Percentiles rank a stretch among this genome's conserved stretches.
These are phyloP conservation scores for Paramarasmius palmivorus DNA, from an alignment of 1,284 basidiomycete genomes.

Conservation along the genomic window DNA sequence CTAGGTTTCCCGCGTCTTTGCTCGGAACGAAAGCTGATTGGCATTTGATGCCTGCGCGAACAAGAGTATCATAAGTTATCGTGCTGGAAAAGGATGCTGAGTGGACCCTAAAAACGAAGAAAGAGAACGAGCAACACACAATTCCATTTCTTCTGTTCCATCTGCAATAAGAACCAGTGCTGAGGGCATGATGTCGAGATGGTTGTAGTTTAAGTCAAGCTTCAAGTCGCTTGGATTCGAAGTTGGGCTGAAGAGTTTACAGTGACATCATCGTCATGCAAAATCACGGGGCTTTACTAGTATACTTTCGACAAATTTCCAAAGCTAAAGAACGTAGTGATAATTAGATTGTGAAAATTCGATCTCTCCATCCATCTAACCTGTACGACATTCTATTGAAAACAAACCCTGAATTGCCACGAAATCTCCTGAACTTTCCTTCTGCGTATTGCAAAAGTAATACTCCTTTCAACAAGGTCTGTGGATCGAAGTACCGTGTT, in stretches of 20 bases:
- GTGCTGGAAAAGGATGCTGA: slow-evolving; percentile 45
- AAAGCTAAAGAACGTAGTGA: too few species aligned
- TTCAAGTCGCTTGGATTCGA: background rate
- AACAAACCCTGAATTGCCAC: background rate
- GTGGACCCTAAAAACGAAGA: background rate
- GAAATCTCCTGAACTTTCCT: background rate
- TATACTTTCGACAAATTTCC: too few species aligned
- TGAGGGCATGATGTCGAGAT: slow-evolving; percentile 41
- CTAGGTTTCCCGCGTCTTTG: slow-evolving; percentile 22
- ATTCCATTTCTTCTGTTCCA: slow-evolving; percentile 90
- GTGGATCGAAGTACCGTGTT: background rate
- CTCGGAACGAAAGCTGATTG: slow-evolving; percentile 67
- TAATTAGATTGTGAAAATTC: background rate
- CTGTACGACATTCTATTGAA: background rate
- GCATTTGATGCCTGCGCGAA: slow-evolving; percentile 67
- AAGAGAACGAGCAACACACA: slow-evolving; percentile 45
- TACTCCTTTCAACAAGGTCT: background rate
- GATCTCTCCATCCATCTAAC: background rate
- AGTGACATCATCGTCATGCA: too few species aligned
- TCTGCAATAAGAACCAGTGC: slow-evolving; percentile 83
- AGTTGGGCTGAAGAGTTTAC: too few species aligned
- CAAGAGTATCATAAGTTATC: slow-evolving; percentile 78
- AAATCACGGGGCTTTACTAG: background rate
- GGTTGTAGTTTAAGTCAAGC: background rate
- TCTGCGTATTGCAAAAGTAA: background rate